Evolutionary conservation across 2,329 filamentous ascomycete species (phyloP).

Genomic region (Alternaria longipes): DNA sequence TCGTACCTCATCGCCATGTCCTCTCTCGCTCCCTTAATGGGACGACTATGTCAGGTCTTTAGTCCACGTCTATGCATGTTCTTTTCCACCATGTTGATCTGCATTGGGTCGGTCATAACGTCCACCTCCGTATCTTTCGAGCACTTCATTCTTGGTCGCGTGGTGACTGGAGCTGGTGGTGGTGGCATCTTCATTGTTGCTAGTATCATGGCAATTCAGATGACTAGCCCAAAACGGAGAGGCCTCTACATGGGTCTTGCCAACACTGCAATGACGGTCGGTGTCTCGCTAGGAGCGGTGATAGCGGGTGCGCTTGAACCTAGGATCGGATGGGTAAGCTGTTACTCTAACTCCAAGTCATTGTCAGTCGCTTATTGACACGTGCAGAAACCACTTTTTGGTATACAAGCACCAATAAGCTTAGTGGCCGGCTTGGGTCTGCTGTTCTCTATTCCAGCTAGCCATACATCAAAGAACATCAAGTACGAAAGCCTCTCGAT

Average conservation of each 20-base stretch:
- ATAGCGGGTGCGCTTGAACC: slow-evolving; percentile 72
- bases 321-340: slow-evolving; percentile 73
- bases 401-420: slow-evolving; percentile 72
- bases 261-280: slow-evolving; percentile 76
- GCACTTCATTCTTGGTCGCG: slow-evolving; percentile 74
- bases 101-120: slow-evolving; percentile 71
- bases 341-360: neutral
- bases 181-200: slow-evolving; percentile 77
- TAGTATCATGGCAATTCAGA: slow-evolving; percentile 79
- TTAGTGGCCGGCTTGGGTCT: slow-evolving; percentile 69
- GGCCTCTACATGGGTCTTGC: slow-evolving; percentile 78
- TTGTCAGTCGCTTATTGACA: slow-evolving; percentile 10
- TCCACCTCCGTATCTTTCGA: slow-evolving; percentile 67
- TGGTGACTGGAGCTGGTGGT: slow-evolving; percentile 72
- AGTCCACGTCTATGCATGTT: slow-evolving; percentile 72
- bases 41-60: slow-evolving; percentile 78
- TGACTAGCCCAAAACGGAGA: slow-evolving; percentile 71
- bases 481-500: slow-evolving; percentile 51
- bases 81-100: slow-evolving; percentile 66
- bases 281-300: slow-evolving; percentile 75
- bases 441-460: slow-evolving; percentile 70
- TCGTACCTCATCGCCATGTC: slow-evolving; percentile 68
- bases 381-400: slow-evolving; percentile 73
- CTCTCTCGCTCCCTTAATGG: slow-evolving; percentile 73
- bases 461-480: slow-evolving; percentile 49